Conservation (phyloP, 2,329 filamentous ascomycete species). For the Cyphellophora europaea region DNA sequence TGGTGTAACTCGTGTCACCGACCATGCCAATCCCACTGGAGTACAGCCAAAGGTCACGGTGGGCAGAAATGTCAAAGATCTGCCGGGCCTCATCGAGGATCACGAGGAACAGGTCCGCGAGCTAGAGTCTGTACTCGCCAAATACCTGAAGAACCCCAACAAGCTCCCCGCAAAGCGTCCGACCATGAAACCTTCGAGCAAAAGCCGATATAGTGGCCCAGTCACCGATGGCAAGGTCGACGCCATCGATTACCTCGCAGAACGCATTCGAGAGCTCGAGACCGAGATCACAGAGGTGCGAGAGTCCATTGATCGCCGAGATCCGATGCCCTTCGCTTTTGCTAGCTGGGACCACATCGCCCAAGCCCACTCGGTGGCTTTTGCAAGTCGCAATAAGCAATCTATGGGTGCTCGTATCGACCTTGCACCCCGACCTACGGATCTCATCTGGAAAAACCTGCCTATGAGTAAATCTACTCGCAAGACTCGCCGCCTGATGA, state of each 20-base stretch:
- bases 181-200: conserved; percentile 58
- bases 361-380: conserved; percentile 82
- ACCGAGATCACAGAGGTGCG: conserved; percentile 75
- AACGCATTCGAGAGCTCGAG: conserved; percentile 75
- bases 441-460: conserved; percentile 95
- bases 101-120: conserved; percentile 73
- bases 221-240: conserved; percentile 70
- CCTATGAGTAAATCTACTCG: conserved; percentile 59
- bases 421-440: conserved; percentile 76
- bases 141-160: conserved; percentile 80
- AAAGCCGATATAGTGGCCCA: conserved; percentile 64
- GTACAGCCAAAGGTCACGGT: conserved; percentile 73
- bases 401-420: conserved; percentile 67
- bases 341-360: conserved; percentile 84
- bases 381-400: conserved; percentile 68
- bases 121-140: conserved; percentile 74
- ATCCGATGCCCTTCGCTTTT: conserved; percentile 86
- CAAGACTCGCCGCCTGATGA: conserved; percentile 64
- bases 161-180: conserved; percentile 70
- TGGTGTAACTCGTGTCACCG: conserved; percentile 74
- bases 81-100: conserved; percentile 75
- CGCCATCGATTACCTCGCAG: conserved; percentile 85
- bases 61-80: conserved; percentile 81
- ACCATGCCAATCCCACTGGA: conserved; percentile 67
- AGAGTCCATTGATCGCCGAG: conserved; percentile 71